Percentiles rank a stretch among this genome's conserved stretches.
Conservation (phyloP, 495 filamentous ascomycete genomes). For the Pseudevernia furfuracea region DNA sequence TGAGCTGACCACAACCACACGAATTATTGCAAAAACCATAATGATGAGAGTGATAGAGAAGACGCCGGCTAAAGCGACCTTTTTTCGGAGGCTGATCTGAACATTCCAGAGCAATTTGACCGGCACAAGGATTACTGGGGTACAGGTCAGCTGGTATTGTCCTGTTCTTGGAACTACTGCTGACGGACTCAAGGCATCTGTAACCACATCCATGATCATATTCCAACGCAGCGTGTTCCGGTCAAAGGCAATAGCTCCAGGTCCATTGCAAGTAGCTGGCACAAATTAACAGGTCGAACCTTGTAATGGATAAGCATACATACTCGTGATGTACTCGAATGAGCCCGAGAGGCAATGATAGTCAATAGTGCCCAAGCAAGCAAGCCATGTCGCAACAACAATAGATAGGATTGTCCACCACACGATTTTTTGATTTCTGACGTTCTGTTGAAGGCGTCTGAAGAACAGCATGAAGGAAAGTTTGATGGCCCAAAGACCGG, state of each 20-base stretch:
- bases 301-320: neutral
- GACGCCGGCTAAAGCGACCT: neutral
- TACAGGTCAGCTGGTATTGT: too few relatives aligned
- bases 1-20: neutral
- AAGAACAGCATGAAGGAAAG: too few relatives aligned
- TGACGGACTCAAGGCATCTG: neutral
- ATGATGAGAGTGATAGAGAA: neutral
- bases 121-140: neutral
- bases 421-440: too few relatives aligned
- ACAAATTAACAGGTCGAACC: neutral
- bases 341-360: too few relatives aligned
- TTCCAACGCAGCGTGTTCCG: neutral
- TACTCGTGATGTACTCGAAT: neutral
- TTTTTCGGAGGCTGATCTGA: neutral
- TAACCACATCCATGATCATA: neutral
- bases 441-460: too few relatives aligned
- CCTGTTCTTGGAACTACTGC: neutral
- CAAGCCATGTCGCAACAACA: too few relatives aligned
- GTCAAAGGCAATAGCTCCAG: too few relatives aligned
- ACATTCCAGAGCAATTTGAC: neutral
- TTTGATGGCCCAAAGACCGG: too few relatives aligned
- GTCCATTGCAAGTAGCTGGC: too few relatives aligned
- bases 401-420: too few relatives aligned
- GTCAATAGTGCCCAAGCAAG: too few relatives aligned
- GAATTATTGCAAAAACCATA: neutral